Base-by-base conservation (phyloP, 1,284 basidiomycete species). In the Ganoderma multipileum region DNA sequence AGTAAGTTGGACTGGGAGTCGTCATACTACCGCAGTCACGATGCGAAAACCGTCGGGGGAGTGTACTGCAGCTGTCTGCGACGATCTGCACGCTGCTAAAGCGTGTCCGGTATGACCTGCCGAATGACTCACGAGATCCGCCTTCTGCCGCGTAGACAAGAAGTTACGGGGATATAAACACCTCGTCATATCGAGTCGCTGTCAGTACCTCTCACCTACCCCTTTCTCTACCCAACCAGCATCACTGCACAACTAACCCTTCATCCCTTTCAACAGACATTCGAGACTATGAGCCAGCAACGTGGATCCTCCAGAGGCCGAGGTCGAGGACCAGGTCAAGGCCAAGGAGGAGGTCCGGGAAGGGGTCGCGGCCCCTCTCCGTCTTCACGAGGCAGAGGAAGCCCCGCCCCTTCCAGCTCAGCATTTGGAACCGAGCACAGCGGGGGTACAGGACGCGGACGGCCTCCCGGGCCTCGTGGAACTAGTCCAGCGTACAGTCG, bases 381-480 rank as follows among this genome's bases (percentile, higher is more conserved):
- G 18, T 66, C 70, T 0, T 9, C 62, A 18, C 64, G 71, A 33
- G 67, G 68, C 11, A 61, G 73, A 52, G 71, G 67, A 7, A 72
- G 72, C 60, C 71, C 74, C 26, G 68, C 63, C 36, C 72, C 72
- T n/a, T 71, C 74, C 50, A 62, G 68, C 55, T 62, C 69, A 20
- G 33, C 36, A 11, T 33, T 18, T 23, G 65, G 67, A 47, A 66
- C 70, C 44, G 71, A 70, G 1, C 36, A 63, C 38, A 59, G 69
- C 52, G 68, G 63, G 4, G 61, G 33, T 8, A 33, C 67, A 26
- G 71, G 72, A 55, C 57, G 68, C 54, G 69, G 71, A 18, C 28
- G 58, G 50, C 65, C 42, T 8, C 33, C 33, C 33, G 33, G 4
- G 36, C 61, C 61, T n/a, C 61, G 66, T 38, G 69, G 69, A 36